Evolutionary conservation across 495 filamentous ascomycete genomes (phyloP).

Genomic region (Aspergillus bridgeri): DNA sequence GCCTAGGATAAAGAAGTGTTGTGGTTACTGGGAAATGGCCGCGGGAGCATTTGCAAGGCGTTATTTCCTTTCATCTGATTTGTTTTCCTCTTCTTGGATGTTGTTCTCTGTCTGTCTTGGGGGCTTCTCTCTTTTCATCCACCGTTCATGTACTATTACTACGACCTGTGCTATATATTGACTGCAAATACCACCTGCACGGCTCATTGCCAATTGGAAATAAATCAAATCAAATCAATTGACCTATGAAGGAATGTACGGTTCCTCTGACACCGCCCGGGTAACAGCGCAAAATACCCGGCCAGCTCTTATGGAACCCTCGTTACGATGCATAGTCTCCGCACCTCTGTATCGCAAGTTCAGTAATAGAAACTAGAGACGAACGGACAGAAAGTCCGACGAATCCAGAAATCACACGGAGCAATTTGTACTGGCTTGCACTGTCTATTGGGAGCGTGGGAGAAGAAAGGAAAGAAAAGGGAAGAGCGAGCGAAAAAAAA

Average conservation of each 20-base stretch:
- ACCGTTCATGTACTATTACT: conserved; percentile 24
- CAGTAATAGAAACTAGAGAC: conserved; percentile 58
- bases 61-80: conserved; percentile 29
- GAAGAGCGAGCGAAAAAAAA: conserved; percentile 28
- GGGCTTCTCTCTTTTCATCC: conserved; percentile 14
- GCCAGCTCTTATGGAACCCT: conserved; percentile 90
- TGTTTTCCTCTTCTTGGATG: conserved; percentile 19
- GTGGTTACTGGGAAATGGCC: conserved; percentile 23
- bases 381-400: conserved; percentile 66
- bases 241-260: conserved; percentile 51
- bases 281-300: conserved; percentile 68
- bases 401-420: conserved; percentile 43
- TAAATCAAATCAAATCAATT: neutral
- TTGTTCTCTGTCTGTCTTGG: conserved; percentile 21
- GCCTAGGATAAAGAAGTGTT: conserved; percentile 22
- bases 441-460: conserved; percentile 84
- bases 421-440: conserved; percentile 66
- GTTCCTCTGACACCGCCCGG: conserved; percentile 89
- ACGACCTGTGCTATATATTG: conserved; percentile 18
- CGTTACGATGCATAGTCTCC: conserved; percentile 61
- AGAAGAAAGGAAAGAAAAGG: conserved; percentile 36
- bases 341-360: conserved; percentile 77
- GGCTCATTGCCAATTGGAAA: neutral
- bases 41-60: conserved; percentile 43
- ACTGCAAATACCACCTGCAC: conserved; percentile 17